Evolutionary conservation across 768 basidiomycete genomes (phyloP).

Genomic region (Calocybe indica): DNA sequence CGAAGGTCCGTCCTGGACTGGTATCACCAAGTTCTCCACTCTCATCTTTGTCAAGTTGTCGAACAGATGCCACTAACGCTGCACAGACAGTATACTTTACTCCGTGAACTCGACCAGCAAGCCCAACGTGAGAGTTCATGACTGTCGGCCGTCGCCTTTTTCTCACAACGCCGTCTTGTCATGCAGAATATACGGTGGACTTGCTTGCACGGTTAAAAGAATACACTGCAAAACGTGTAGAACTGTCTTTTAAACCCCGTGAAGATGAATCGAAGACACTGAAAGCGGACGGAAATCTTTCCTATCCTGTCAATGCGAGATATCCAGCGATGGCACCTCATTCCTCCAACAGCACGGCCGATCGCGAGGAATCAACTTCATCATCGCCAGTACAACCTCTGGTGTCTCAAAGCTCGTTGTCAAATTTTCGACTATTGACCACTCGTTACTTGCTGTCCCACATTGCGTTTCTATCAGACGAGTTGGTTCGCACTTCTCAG

Average conservation of each 20-base stretch:
- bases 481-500: conserved; percentile 56
- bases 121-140: conserved; percentile 11
- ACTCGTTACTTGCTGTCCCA: conserved; percentile 48
- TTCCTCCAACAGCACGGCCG: background rate
- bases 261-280: background rate
- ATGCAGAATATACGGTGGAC: conserved; percentile 30
- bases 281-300: conserved; percentile 1
- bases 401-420: conserved; percentile 15
- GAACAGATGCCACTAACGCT: conserved; percentile 75
- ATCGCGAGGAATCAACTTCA: no score
- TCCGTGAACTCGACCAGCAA: conserved; percentile 71
- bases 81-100: conserved; percentile 62
- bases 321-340: background rate
- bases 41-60: conserved; percentile 40
- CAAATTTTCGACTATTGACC: conserved; percentile 14
- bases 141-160: conserved; percentile 5
- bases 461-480: conserved; percentile 56
- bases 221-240: conserved; percentile 33
- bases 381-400: no score
- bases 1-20: conserved; percentile 45
- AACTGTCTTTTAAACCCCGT: background rate
- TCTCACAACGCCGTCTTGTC: conserved; percentile 2
- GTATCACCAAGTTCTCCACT: background rate
- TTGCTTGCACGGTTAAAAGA: conserved; percentile 38
- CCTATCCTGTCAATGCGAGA: background rate